Conservation (phyloP, 2,329 filamentous ascomycete species). For the Nigrospora sphaerica region DNA sequence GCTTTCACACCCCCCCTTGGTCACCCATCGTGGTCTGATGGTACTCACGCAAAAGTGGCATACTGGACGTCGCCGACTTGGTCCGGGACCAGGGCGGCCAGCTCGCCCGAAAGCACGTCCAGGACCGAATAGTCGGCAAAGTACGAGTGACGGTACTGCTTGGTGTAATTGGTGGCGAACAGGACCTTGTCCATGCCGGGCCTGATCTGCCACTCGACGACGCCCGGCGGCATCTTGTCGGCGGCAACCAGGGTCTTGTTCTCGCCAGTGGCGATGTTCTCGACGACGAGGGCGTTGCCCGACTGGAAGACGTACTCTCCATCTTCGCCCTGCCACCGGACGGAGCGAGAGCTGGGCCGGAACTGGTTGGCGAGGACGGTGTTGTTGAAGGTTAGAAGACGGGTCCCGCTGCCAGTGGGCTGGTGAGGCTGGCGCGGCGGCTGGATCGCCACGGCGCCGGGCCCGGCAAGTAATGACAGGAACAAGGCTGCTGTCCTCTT, state of each 20-base stretch:
- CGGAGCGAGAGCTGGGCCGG: constrained; percentile 35
- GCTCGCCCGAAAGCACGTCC: constrained; percentile 49
- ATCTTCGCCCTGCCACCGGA: constrained; percentile 55
- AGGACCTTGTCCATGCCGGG: constrained; percentile 51
- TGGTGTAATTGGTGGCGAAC: constrained; percentile 58
- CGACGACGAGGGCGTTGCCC: constrained; percentile 46
- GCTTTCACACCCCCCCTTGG: too few relatives aligned
- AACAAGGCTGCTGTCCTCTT: too few relatives aligned
- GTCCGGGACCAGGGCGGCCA: constrained; percentile 47
- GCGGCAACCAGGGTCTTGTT: constrained; percentile 50
- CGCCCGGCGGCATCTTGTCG: constrained; percentile 46
- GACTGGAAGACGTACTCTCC: constrained; percentile 53
- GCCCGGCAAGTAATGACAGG: too few relatives aligned
- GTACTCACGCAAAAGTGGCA: constrained; percentile 51
- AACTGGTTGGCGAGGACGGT: constrained; percentile 42
- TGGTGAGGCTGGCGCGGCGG: constrained; percentile 46
- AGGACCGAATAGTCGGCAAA: constrained; percentile 61
- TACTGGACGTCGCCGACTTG: constrained; percentile 62
- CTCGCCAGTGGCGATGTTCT: constrained; percentile 53
- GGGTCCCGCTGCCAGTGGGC: constrained; percentile 47
- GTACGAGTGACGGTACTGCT: constrained; percentile 63
- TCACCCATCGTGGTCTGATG: constrained; percentile 10
- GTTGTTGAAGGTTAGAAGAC: constrained; percentile 53
- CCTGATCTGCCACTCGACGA: constrained; percentile 54
- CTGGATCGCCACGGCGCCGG: constrained; percentile 29